These are phyloP conservation scores for Cordyceps pruinosa DNA, from an alignment of 2,329 filamentous ascomycete species.

Conservation along the genomic window DNA sequence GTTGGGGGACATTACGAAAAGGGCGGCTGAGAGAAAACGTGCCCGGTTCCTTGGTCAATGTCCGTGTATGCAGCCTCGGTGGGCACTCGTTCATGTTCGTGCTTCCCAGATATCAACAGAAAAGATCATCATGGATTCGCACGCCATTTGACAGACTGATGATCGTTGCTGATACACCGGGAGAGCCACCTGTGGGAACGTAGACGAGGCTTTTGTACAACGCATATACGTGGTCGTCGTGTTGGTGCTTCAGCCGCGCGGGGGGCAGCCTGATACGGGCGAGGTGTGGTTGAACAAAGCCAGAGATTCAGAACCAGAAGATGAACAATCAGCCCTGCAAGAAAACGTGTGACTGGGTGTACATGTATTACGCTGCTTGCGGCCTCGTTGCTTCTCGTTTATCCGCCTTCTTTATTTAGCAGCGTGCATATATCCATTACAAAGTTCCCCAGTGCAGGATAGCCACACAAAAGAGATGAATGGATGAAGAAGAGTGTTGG, in stretches of 20 bases:
- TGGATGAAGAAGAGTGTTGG: too few species aligned
- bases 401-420: too few species aligned
- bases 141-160: too few species aligned
- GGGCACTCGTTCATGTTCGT: background rate
- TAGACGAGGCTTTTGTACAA: background rate
- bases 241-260: background rate
- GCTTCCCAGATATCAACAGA: too few species aligned
- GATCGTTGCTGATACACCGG: background rate
- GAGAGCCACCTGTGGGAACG: background rate
- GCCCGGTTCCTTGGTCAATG: background rate
- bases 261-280: background rate
- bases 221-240: background rate
- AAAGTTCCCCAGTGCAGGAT: too few species aligned
- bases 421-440: too few species aligned
- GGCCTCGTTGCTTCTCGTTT: too few species aligned
- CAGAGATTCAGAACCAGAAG: background rate
- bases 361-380: too few species aligned
- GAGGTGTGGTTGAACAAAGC: background rate
- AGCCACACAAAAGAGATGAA: too few species aligned
- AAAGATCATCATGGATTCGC: background rate
- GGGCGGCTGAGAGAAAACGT: background rate
- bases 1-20: background rate
- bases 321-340: too few species aligned
- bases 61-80: background rate
- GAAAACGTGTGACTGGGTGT: too few species aligned